These are phyloP conservation scores for Arabidopsis thaliana DNA, from an alignment of 345 rosid genomes.

Conservation along the genomic window DNA sequence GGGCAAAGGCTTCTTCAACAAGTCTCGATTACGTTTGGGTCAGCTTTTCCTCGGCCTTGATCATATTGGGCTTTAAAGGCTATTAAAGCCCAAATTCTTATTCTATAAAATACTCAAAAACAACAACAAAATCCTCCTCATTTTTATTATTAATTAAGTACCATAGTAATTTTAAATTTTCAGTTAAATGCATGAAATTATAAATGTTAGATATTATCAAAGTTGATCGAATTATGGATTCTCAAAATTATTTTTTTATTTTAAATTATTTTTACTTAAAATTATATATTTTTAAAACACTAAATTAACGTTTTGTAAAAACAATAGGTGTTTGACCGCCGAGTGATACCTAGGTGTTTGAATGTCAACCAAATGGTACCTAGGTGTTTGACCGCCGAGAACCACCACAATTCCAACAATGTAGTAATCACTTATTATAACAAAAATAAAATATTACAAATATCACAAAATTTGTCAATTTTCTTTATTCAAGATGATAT, in stretches of 20 bases:
- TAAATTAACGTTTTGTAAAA: not conserved
- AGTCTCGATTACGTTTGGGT: conserved; percentile 29
- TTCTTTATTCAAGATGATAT: no score
- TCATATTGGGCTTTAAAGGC: not conserved
- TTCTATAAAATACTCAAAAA: not conserved
- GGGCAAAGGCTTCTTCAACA: conserved; percentile 42
- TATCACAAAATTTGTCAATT: no score
- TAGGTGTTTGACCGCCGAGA: not conserved
- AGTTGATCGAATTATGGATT: not conserved
- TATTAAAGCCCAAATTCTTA: conserved; percentile 3
- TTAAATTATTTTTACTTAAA: not conserved
- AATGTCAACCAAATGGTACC: no score
- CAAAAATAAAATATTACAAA: not conserved
- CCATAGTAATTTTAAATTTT: not conserved
- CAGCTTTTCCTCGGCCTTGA: not conserved
- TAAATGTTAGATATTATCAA: not conserved
- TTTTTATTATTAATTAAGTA: not conserved
- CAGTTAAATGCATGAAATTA: not conserved
- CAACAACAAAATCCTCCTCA: not conserved
- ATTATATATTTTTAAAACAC: no score
- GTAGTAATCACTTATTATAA: not conserved
- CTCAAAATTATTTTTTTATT: not conserved
- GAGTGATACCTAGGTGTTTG: no score
- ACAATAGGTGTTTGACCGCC: not conserved
- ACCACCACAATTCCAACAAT: not conserved